Conservation (phyloP, 108 stramenopile genomes). For the Aureococcus anophagefferens region DNA sequence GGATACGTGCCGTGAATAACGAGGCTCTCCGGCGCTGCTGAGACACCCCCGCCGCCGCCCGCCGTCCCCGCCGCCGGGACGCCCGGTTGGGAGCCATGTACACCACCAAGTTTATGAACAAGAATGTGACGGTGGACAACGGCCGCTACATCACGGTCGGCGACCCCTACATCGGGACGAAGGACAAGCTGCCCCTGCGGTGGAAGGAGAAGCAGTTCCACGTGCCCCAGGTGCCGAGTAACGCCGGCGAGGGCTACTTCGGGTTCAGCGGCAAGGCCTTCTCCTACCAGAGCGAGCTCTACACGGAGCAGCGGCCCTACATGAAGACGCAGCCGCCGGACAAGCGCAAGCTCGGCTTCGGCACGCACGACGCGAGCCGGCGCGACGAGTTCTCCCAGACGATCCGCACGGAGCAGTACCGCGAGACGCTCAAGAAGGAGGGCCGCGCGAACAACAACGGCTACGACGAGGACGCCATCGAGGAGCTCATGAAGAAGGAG, state of each 20-base stretch:
- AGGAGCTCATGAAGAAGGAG: constrained; percentile 9
- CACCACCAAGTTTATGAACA: not conserved
- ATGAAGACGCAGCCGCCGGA: constrained; percentile 46
- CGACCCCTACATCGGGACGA: constrained; percentile 4
- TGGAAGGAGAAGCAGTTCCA: not conserved
- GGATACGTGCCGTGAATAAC: too few relatives aligned
- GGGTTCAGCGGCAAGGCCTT: not conserved
- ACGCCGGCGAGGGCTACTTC: not conserved
- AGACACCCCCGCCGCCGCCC: too few relatives aligned
- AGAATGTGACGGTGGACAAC: not conserved
- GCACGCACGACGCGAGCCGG: constrained; percentile 44
- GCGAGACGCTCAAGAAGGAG: constrained; percentile 34
- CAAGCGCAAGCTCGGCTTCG: constrained; percentile 49
- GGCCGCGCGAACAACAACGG: constrained; percentile 23
- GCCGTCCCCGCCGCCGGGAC: too few relatives aligned
- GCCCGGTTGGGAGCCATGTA: not conserved
- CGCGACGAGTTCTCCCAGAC: constrained; percentile 45
- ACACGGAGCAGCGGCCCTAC: constrained; percentile 20
- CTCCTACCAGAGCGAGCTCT: not conserved
- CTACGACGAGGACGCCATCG: constrained; percentile 1
- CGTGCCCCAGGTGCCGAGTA: not conserved
- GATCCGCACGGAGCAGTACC: constrained; percentile 47
- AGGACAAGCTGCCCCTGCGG: not conserved
- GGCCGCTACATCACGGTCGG: constrained; percentile 5
- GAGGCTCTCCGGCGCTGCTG: too few relatives aligned